Evolutionary conservation across 2,329 filamentous ascomycete genomes (phyloP).

Genomic region (Cucurbitaria berberidis): DNA sequence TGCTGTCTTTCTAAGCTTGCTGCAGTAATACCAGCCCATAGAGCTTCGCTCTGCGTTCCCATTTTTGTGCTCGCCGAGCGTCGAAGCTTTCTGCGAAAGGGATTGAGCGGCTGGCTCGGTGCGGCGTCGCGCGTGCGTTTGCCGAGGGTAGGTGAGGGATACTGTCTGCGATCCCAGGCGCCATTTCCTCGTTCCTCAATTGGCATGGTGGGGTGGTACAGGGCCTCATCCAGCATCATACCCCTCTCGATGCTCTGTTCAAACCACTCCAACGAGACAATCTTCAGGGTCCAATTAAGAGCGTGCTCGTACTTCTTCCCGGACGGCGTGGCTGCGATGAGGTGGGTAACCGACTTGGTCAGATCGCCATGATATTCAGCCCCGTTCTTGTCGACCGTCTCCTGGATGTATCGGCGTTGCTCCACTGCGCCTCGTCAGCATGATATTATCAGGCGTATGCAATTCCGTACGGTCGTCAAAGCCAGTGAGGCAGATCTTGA

Average conservation of each 20-base stretch:
- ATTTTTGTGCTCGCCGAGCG: constrained; percentile 87
- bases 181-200: constrained; percentile 74
- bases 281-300: constrained; percentile 78
- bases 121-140: constrained; percentile 44
- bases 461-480: constrained; percentile 66
- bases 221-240: constrained; percentile 88
- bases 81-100: constrained; percentile 74
- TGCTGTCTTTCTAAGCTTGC: constrained; percentile 33
- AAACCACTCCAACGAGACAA: constrained; percentile 86
- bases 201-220: constrained; percentile 78
- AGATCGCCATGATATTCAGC: constrained; percentile 88
- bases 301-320: constrained; percentile 92
- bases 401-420: constrained; percentile 73
- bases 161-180: constrained; percentile 67
- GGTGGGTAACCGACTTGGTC: constrained; percentile 83
- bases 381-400: constrained; percentile 71
- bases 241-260: constrained; percentile 80
- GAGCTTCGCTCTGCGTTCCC: constrained; percentile 75
- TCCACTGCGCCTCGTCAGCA: constrained; percentile 56
- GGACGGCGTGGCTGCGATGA: constrained; percentile 78
- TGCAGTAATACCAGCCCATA: constrained; percentile 89
- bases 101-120: constrained; percentile 51
- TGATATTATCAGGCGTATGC: not conserved
- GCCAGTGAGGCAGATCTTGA: constrained; percentile 72
- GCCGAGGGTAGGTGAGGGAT: constrained; percentile 49